phyloP scores from a whole-genome alignment of 177 flowering plant species.

The Tripterygium wilfordii region DNA sequence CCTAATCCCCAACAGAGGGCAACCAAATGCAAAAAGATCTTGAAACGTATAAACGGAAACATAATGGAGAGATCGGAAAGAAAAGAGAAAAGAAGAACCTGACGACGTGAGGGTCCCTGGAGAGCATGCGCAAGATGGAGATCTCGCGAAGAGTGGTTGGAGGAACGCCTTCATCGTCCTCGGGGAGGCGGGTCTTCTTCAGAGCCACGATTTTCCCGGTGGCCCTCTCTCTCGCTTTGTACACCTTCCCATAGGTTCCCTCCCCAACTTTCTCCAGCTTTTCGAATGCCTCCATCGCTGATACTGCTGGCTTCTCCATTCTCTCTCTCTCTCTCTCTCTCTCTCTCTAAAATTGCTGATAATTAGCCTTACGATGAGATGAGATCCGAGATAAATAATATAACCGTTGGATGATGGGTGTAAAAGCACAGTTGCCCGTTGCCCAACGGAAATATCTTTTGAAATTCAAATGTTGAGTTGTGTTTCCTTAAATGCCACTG shows the following conservation, averaged over 20 bases:
- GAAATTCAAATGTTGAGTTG: no score
- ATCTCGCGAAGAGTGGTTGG: conserved; percentile 94
- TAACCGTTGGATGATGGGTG: no score
- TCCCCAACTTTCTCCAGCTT: conserved; percentile 98
- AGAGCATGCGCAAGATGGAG: conserved; percentile 84
- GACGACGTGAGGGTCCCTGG: conserved; percentile 88
- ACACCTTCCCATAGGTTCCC: conserved; percentile 96
- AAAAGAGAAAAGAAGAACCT: no score
- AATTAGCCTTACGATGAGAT: no score
- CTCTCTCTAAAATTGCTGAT: conserved; percentile 10
- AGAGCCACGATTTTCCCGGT: conserved; percentile 92
- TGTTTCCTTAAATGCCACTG: no score
- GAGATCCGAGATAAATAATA: no score
- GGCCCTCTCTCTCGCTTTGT: conserved; percentile 75
- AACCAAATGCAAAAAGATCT: no score
- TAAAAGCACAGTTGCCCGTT: no score
- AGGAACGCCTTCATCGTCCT: conserved; percentile 94
- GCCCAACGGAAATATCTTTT: no score
- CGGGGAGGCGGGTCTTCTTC: conserved; percentile 95
- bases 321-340: conserved; percentile 8
- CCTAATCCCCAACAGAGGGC: no score
- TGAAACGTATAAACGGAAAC: neutral
- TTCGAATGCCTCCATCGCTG: conserved; percentile 83
- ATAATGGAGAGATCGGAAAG: neutral
- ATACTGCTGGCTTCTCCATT: conserved; percentile 7